Percentiles rank a stretch among this genome's conserved stretches.
Evolutionary conservation across 345 rosid genomes (phyloP).

Genomic region (Brassica rapa): DNA sequence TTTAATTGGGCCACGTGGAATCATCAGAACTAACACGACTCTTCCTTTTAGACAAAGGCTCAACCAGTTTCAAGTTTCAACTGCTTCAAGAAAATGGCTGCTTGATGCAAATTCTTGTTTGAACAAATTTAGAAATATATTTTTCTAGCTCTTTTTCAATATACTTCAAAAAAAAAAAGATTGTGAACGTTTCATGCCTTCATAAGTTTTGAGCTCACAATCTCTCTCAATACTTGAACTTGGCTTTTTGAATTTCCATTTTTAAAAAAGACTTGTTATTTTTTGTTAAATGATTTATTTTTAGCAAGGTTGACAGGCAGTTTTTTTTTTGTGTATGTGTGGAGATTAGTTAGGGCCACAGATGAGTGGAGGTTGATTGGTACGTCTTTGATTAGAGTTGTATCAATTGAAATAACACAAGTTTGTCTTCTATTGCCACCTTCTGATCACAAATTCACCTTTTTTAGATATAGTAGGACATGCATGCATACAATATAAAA

Average conservation of each 20-base stretch:
- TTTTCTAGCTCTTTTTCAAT: background rate
- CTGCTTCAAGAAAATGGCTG: background rate
- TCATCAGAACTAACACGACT: background rate
- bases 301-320: background rate
- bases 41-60: background rate
- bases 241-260: no score
- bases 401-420: background rate
- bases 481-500: background rate
- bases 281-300: background rate
- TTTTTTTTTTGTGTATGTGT: background rate
- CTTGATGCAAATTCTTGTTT: background rate
- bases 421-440: background rate
- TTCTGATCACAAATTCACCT: background rate
- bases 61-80: background rate
- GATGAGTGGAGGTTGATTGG: background rate
- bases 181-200: no score
- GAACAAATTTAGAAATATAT: background rate
- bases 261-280: background rate
- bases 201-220: no score
- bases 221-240: no score
- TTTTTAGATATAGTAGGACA: background rate
- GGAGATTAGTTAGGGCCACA: background rate
- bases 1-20: background rate
- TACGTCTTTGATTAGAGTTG: background rate
- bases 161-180: no score